phyloP scores from a whole-genome alignment of 176 grass and related monocot genomes.

The Rhynchospora breviuscula region DNA sequence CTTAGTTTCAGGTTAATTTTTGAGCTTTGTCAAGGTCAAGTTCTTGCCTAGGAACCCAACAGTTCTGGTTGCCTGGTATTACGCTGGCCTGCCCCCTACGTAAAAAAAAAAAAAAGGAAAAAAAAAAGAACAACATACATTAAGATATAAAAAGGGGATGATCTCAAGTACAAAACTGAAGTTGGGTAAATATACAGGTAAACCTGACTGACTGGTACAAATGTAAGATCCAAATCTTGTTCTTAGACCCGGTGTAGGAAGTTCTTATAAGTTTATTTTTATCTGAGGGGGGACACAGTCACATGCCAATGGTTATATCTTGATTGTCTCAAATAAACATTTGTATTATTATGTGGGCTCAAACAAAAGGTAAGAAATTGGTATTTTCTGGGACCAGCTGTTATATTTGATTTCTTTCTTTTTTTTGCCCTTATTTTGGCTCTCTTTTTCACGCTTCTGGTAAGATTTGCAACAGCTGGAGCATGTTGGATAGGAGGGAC shows the following conservation, averaged over 20 bases:
- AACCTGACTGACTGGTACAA: neutral
- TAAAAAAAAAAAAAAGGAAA: neutral
- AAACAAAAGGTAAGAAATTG: slow-evolving; percentile 12
- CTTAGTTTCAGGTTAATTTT: neutral
- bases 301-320: slow-evolving; percentile 16
- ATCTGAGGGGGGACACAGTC: neutral
- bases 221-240: slow-evolving; percentile 4
- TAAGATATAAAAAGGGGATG: neutral
- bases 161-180: neutral
- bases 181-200: neutral
- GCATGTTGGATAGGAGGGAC: neutral
- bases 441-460: neutral
- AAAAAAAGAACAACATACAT: neutral
- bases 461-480: slow-evolving; percentile 5
- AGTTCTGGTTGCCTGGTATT: neutral
- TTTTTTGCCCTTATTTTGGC: neutral
- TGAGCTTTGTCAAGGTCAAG: neutral
- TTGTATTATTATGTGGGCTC: slow-evolving; percentile 10
- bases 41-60: neutral
- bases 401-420: slow-evolving; percentile 3
- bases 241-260: neutral
- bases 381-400: slow-evolving; percentile 13
- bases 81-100: neutral
- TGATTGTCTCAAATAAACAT: neutral
- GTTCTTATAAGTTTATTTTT: neutral